A percentile compares a stretch with the other conserved stretches of the same genome.
phyloP scores from a whole-genome alignment of 352 stramenopile species.

The Globisporangium rhizosaccharum region DNA sequence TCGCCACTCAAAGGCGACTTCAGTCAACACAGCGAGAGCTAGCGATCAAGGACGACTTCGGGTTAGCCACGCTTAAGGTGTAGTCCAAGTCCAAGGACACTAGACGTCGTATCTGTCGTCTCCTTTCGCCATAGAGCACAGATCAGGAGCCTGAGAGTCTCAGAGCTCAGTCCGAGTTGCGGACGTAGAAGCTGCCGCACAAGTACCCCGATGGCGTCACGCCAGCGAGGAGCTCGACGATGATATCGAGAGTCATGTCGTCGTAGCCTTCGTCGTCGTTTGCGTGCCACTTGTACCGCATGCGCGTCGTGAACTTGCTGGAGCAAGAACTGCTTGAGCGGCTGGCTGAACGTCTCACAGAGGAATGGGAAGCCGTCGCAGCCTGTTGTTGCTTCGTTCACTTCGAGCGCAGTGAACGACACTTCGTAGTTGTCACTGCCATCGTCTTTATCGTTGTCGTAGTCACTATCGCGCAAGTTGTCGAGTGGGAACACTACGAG shows the following conservation, averaged over 20 bases:
- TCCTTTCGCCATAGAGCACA: neutral
- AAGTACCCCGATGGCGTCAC: neutral
- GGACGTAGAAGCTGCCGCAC: neutral
- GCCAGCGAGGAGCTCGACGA: neutral
- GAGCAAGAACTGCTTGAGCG: conserved; percentile 1
- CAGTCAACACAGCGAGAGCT: too few species aligned
- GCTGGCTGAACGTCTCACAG: neutral
- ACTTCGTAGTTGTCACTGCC: neutral
- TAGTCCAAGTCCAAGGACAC: too few species aligned
- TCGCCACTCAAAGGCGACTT: too few species aligned
- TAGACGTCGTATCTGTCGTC: too few species aligned
- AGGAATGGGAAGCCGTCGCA: neutral
- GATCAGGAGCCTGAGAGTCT: neutral
- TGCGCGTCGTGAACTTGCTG: neutral
- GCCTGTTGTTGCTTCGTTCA: neutral
- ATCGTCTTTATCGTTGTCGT: neutral
- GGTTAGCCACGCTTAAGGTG: too few species aligned
- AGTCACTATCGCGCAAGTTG: too few species aligned
- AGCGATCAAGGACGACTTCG: too few species aligned
- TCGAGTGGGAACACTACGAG: neutral
- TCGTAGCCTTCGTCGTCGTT: neutral
- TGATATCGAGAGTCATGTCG: neutral
- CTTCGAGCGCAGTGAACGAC: neutral
- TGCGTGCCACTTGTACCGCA: neutral
- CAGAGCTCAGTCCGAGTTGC: neutral